These are phyloP conservation scores for Wickerhamomyces silvicola DNA, from an alignment of 805 yeast species.

Conservation along the genomic window DNA sequence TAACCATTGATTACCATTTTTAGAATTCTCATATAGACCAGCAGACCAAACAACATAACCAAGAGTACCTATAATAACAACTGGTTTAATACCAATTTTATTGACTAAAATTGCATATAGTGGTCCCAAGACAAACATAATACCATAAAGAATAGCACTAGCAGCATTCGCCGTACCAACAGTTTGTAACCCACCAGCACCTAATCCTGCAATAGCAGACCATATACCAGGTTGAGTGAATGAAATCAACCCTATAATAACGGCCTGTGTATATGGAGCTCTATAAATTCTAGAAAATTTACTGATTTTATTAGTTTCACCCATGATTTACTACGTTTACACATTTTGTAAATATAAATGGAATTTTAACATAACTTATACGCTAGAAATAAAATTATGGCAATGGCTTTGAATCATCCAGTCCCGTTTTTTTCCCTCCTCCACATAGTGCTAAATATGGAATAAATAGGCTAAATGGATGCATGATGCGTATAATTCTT, in stretches of 20 bases:
- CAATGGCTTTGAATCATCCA: too few species aligned
- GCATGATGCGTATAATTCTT: too few species aligned
- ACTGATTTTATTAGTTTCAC: too few species aligned
- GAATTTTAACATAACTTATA: too few species aligned
- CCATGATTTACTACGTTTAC: too few species aligned
- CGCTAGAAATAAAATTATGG: too few species aligned
- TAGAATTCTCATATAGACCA: constrained; percentile 22
- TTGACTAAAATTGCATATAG: constrained; percentile 18
- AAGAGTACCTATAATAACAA: constrained; percentile 17
- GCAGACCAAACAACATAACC: constrained; percentile 23
- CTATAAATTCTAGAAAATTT: too few species aligned
- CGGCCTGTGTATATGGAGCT: constrained; percentile 10
- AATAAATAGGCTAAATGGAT: too few species aligned
- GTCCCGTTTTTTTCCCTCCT: too few species aligned
- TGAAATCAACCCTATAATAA: constrained; percentile 16
- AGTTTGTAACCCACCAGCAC: constrained; percentile 22
- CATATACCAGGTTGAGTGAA: constrained; percentile 22
- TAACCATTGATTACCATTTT: constrained; percentile 20
- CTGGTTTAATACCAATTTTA: constrained; percentile 15
- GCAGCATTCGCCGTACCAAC: constrained; percentile 14
- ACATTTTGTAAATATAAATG: too few species aligned
- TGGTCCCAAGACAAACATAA: constrained; percentile 20
- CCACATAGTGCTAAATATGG: too few species aligned
- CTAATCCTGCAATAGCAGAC: constrained; percentile 17
- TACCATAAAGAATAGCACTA: constrained; percentile 13